Conservation (phyloP, 2,329 filamentous ascomycete species). For the Periglandula ipomoeae region DNA sequence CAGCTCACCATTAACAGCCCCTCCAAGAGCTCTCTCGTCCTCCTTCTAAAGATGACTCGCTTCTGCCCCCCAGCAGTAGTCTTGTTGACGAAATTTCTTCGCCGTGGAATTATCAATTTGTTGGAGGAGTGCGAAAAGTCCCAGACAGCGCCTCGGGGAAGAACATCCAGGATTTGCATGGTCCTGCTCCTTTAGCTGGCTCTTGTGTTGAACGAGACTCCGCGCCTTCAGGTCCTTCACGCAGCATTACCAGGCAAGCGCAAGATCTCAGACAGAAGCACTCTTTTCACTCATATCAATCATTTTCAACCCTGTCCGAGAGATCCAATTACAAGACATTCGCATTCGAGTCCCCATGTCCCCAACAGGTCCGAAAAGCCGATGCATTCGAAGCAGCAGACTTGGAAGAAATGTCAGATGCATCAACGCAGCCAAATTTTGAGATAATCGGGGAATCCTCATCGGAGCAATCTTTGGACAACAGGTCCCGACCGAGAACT, state of each 20-base stretch:
- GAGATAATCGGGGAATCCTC: slow-evolving; percentile 42
- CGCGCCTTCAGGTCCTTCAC: not conserved
- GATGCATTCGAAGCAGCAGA: slow-evolving; percentile 13
- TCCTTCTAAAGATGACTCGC: slow-evolving; percentile 6
- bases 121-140: slow-evolving; percentile 47
- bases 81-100: slow-evolving; percentile 19
- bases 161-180: not conserved
- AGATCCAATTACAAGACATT: slow-evolving; percentile 47
- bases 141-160: slow-evolving; percentile 11
- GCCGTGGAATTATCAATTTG: slow-evolving; percentile 45
- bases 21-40: slow-evolving; percentile 27
- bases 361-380: not conserved
- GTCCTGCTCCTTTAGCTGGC: not conserved
- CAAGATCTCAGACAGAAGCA: slow-evolving; percentile 14
- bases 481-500: slow-evolving; percentile 24
- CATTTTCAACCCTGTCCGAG: slow-evolving; percentile 38
- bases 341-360: slow-evolving; percentile 15
- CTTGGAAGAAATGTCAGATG: slow-evolving; percentile 31
- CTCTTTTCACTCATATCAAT: slow-evolving; percentile 19
- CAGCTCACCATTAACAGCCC: slow-evolving; percentile 40
- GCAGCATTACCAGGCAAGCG: not conserved
- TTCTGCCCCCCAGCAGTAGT: slow-evolving; percentile 13
- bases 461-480: slow-evolving; percentile 28
- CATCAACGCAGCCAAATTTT: slow-evolving; percentile 40
- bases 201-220: not conserved